Percentiles rank a stretch among this genome's conserved stretches.
Evolutionary conservation across 345 rosid genomes (phyloP).

Genomic region (Aurinia saxatilis): DNA sequence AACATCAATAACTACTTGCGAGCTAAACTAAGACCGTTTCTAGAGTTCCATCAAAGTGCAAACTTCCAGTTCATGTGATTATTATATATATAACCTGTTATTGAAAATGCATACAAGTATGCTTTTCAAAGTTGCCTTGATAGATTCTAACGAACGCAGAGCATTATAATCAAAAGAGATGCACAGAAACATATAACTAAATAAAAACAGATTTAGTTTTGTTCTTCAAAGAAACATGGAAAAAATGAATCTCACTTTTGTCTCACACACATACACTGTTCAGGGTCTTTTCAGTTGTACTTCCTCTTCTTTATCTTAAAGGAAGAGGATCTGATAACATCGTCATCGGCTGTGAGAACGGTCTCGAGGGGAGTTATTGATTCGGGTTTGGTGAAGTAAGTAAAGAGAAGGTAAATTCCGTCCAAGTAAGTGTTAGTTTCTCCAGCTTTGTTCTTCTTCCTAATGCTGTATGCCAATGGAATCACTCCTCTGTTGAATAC

Average conservation of each 20-base stretch:
- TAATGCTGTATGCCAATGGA: conserved; percentile 83
- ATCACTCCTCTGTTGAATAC: conserved; percentile 94
- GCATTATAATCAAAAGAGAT: too few relatives aligned
- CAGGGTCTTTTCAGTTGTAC: conserved; percentile 26
- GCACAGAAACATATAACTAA: conserved; percentile 1
- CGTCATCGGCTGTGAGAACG: conserved; percentile 51
- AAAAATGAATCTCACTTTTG: neutral
- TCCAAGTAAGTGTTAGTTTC: conserved; percentile 76
- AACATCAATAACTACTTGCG: too few relatives aligned
- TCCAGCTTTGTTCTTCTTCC: conserved; percentile 82
- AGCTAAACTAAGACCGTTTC: too few relatives aligned
- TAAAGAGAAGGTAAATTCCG: conserved; percentile 85
- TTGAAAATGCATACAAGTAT: too few relatives aligned
- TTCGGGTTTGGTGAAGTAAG: conserved; percentile 86
- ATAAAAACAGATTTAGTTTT: conserved; percentile 1
- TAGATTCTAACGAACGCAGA: neutral
- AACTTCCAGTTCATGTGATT: too few relatives aligned
- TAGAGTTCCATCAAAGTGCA: too few relatives aligned
- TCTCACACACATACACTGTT: neutral
- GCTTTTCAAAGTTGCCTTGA: too few relatives aligned
- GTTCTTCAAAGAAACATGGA: conserved; percentile 5
- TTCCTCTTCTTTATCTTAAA: conserved; percentile 74
- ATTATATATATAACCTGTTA: too few relatives aligned
- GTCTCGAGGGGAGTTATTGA: conserved; percentile 50
- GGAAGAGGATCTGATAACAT: conserved; percentile 63